Percentiles rank a stretch among this genome's conserved stretches.
phyloP scores from a whole-genome alignment of 2,329 filamentous ascomycete species.

The Tolypocladium cylindrosporum region DNA sequence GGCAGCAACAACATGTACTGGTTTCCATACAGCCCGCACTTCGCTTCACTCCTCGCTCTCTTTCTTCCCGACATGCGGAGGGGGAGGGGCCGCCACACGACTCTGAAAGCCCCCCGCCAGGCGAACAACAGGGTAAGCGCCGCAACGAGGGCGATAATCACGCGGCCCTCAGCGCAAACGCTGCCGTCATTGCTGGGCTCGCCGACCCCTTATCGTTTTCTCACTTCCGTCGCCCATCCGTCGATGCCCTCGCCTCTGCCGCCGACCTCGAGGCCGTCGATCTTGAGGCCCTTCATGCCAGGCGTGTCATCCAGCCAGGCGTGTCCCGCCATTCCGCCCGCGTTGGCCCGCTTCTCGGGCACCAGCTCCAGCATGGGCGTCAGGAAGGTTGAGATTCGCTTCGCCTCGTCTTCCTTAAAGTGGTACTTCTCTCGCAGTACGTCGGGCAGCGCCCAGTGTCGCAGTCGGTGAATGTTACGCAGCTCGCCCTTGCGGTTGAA shows the following conservation, averaged over 20 bases:
- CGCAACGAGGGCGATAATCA: neutral
- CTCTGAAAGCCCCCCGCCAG: neutral
- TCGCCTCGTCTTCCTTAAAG: constrained; percentile 73
- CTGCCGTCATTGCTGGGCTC: constrained; percentile 4
- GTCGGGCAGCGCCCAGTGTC: constrained; percentile 91
- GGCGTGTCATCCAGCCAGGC: constrained; percentile 74
- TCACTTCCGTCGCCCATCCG: constrained; percentile 83
- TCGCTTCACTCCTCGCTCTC: neutral
- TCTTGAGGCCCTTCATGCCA: constrained; percentile 73
- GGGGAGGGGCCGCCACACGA: neutral
- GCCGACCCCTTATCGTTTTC: constrained; percentile 52
- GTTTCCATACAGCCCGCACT: neutral
- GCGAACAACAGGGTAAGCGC: neutral
- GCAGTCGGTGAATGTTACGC: constrained; percentile 90
- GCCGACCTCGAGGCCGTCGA: constrained; percentile 66
- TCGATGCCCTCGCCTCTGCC: constrained; percentile 87
- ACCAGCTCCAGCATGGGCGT: constrained; percentile 84
- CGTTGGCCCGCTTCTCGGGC: constrained; percentile 84
- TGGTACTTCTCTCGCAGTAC: constrained; percentile 96
- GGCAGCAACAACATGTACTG: neutral
- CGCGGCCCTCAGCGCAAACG: neutral
- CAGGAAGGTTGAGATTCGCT: constrained; percentile 71
- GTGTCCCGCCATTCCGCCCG: constrained; percentile 87
- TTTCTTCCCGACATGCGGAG: neutral
- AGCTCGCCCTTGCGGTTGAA: constrained; percentile 97